Evolutionary conservation across 2,329 filamentous ascomycete species (phyloP).

Genomic region (Zalaria sp.): DNA sequence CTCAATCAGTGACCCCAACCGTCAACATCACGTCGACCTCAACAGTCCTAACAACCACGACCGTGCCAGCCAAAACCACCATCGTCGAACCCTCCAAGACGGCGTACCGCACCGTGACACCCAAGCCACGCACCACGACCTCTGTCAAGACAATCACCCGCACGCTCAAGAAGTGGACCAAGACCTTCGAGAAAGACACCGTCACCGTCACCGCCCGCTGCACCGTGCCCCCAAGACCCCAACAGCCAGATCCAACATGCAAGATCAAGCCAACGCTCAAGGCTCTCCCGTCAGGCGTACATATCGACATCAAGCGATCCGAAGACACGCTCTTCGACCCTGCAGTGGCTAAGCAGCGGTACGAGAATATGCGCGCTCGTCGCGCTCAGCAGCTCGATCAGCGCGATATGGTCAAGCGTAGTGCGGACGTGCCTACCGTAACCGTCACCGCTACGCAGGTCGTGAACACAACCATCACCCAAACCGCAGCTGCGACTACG

Average conservation of each 20-base stretch:
- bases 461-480: slow-evolving; percentile 17
- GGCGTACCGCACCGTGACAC: slow-evolving; percentile 1
- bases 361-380: background rate
- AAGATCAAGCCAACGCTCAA: slow-evolving; percentile 21
- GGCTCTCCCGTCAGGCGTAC: slow-evolving; percentile 7
- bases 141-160: slow-evolving; percentile 1
- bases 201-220: slow-evolving; percentile 24
- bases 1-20: slow-evolving; percentile 6
- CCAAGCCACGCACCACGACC: slow-evolving; percentile 1
- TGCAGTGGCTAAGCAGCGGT: slow-evolving; percentile 12
- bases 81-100: slow-evolving; percentile 5
- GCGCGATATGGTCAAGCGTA: slow-evolving; percentile 15
- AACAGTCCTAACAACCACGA: background rate
- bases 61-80: slow-evolving; percentile 1
- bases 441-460: slow-evolving; percentile 18
- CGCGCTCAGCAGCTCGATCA: slow-evolving; percentile 7
- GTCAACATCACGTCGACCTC: slow-evolving; percentile 6
- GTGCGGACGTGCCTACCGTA: slow-evolving; percentile 20
- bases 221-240: slow-evolving; percentile 18
- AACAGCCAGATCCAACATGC: slow-evolving; percentile 19
- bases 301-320: slow-evolving; percentile 12
- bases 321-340: slow-evolving; percentile 11
- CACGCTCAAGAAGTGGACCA: slow-evolving; percentile 8
- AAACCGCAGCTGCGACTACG: slow-evolving; percentile 9
- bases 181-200: slow-evolving; percentile 9